Conservation (phyloP, 441 rosid species). For the Bruguiera hainesii region DNA sequence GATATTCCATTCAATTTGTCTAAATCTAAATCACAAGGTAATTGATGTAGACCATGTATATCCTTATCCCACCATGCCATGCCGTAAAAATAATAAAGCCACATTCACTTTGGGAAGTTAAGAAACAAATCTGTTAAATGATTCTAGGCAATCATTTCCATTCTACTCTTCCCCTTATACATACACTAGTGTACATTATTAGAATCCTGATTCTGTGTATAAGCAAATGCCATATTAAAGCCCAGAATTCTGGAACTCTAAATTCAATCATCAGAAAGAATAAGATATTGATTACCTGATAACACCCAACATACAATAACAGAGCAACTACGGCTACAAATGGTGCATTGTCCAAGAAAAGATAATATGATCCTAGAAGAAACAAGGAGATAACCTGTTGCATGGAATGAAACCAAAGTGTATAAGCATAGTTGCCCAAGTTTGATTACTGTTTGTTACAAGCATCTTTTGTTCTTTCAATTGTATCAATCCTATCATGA, state of each 20-base stretch:
- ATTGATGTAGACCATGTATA: no score
- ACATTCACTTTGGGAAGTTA: no score
- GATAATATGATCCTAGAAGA: slow-evolving; percentile 93
- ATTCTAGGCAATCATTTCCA: no score
- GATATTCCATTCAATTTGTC: no score
- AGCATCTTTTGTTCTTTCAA: slow-evolving; percentile 7
- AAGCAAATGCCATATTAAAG: slow-evolving; percentile 1
- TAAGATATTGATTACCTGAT: slow-evolving; percentile 59
- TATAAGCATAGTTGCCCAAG: background rate
- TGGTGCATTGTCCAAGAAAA: slow-evolving; percentile 60
- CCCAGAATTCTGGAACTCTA: slow-evolving; percentile 1
- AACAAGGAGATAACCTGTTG: slow-evolving; percentile 72
- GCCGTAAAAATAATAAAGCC: no score
- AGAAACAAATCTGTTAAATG: no score
- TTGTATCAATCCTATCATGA: background rate
- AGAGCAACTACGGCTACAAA: slow-evolving; percentile 71
- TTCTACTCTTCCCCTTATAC: no score
- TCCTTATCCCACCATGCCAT: no score
- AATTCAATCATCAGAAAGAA: slow-evolving; percentile 11
- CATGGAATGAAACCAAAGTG: slow-evolving; percentile 12
- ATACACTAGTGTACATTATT: background rate
- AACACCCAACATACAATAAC: slow-evolving; percentile 90
- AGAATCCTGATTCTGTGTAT: background rate
- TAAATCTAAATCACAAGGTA: no score
- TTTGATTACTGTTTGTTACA: background rate